These are phyloP conservation scores for Salix caprea DNA, from an alignment of 345 rosid species.

Conservation along the genomic window DNA sequence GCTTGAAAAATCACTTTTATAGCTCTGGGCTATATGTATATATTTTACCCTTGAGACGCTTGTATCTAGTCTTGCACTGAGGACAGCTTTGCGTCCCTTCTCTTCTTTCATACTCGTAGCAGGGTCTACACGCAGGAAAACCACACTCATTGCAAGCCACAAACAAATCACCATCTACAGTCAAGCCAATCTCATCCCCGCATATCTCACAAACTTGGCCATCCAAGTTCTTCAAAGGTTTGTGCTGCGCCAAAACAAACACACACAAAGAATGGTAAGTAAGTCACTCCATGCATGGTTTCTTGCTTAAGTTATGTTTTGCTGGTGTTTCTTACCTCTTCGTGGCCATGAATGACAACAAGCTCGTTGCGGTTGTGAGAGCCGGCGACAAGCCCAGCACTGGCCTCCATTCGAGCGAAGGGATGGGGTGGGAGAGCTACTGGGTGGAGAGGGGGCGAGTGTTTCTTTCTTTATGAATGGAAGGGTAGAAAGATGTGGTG, in stretches of 20 bases:
- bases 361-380: conserved; percentile 99
- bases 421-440: background rate
- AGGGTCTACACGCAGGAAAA: conserved; percentile 89
- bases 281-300: background rate
- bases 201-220: conserved; percentile 96
- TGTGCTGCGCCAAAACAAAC: conserved; percentile 48
- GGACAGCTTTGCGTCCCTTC: conserved; percentile 93
- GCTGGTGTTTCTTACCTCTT: conserved; percentile 51
- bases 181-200: conserved; percentile 74
- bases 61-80: conserved; percentile 91
- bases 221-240: conserved; percentile 82
- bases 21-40: no score
- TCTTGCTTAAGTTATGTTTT: no score
- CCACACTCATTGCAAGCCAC: conserved; percentile 99
- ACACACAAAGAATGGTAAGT: background rate
- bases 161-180: conserved; percentile 86
- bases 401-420: conserved; percentile 74
- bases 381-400: conserved; percentile 96
- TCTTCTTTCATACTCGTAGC: conserved; percentile 93
- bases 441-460: conserved; percentile 1
- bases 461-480: conserved; percentile 32
- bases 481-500: conserved; percentile 4
- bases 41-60: conserved; percentile 80
- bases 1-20: no score
- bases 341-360: conserved; percentile 94